Base-by-base conservation (phyloP, 2,329 filamentous ascomycete species). In the Xylariaceae sp. region DNA sequence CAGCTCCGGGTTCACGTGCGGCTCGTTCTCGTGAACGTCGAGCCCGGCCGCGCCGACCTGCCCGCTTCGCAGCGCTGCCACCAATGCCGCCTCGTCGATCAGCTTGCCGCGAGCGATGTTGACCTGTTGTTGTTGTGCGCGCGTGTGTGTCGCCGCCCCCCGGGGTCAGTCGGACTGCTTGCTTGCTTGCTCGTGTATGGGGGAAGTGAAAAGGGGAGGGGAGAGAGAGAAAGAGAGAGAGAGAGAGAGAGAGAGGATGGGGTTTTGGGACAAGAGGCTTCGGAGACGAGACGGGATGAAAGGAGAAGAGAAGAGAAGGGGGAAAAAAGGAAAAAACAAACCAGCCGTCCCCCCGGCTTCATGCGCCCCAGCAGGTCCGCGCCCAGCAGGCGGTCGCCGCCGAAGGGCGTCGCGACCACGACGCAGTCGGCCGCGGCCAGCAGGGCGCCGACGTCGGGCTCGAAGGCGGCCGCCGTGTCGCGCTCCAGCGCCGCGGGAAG, bases 41-140 rank as follows among this genome's bases (percentile, higher is more conserved):
- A 47, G 44, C 1, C 51, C 57, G 1, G 55, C 47, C 23, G 53
- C 44, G 14, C 38, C 39, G 19, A 58, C 46, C 14, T 45, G 37
- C 3, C 40, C 43, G 8, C 43, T 38, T 11, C 43, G 45, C 9
- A 59, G 42, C 1, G 51, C 55, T 4, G 34, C 15, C 3, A 55
- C 39, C 2, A 58, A 42, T 19, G 51, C 54, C 1, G 32, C 35
- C 39, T 76, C 70, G 36, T 75, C 66, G 1, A 75, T 57, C 1
- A 75, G 47, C 30, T 63, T 63, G 0, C 70, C 72, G 2, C 71
- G 52, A 4, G 56, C 49, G 2, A 55, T 45, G 35, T 58, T 58
- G 21, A 57, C 21, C n/a, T n/a, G n/a, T n/a, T n/a, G n/a, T n/a
- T 0, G 71, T 68, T 4, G 70, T 71, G 41, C 75, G 75, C 2